These are phyloP conservation scores for Acer saccharum DNA, from an alignment of 345 rosid genomes.

Conservation along the genomic window DNA sequence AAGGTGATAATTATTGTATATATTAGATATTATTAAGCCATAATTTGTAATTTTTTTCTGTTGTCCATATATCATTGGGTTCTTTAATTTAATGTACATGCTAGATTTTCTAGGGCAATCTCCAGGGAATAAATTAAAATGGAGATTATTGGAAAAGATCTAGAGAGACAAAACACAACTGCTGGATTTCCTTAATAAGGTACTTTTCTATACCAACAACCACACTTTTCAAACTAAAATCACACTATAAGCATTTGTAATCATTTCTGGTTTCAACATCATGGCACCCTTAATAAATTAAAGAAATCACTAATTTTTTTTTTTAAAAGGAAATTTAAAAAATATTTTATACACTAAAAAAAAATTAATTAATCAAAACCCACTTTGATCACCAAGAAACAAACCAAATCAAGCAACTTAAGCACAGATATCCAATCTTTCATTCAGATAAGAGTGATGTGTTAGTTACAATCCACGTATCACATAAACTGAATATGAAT, in stretches of 20 bases:
- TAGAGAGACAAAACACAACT: neutral
- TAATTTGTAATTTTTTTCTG: too few relatives aligned
- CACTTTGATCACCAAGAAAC: neutral
- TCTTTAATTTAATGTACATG: neutral
- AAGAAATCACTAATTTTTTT: too few relatives aligned
- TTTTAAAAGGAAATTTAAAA: too few relatives aligned
- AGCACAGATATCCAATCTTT: neutral
- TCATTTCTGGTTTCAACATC: neutral
- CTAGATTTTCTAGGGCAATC: neutral
- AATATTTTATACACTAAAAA: neutral
- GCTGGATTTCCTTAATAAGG: neutral
- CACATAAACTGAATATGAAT: too few relatives aligned
- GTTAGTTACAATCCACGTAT: too few relatives aligned
- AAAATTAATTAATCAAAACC: neutral
- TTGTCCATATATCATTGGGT: neutral
- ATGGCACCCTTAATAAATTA: neutral
- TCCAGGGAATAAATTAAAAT: neutral
- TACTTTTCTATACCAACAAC: neutral
- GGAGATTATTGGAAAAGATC: neutral
- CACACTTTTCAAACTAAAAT: neutral
- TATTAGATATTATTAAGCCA: too few relatives aligned
- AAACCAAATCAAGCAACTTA: neutral
- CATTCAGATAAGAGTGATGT: neutral
- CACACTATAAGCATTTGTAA: neutral
- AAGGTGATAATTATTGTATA: too few relatives aligned